phyloP scores from a whole-genome alignment of 2,329 filamentous ascomycete genomes.

The Colletotrichum australisinense region DNA sequence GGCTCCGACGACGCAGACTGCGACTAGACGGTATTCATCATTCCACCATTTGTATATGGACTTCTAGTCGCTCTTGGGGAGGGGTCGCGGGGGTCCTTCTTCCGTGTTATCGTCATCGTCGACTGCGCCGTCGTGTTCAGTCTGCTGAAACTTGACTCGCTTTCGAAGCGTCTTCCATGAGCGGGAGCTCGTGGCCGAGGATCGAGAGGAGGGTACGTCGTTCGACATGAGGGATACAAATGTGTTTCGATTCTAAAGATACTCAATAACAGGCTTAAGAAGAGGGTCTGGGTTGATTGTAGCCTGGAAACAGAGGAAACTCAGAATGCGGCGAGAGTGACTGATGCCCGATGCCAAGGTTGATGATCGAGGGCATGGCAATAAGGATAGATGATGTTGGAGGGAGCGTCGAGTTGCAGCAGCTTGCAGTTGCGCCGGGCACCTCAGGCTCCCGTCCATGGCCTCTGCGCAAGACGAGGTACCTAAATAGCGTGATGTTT shows the following conservation, averaged over 20 bases:
- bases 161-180: background rate
- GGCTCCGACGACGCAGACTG: constrained; percentile 43
- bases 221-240: background rate
- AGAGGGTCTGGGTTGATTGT: background rate
- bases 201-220: background rate
- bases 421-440: background rate
- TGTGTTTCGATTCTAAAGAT: background rate
- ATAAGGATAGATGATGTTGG: background rate
- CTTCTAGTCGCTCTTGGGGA: constrained; percentile 24
- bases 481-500: background rate
- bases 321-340: background rate
- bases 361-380: background rate
- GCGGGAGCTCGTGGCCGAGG: background rate
- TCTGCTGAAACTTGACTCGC: background rate
- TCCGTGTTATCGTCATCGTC: constrained; percentile 17
- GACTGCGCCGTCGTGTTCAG: constrained; percentile 18
- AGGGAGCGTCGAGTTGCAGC: background rate
- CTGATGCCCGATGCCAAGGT: background rate
- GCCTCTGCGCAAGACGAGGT: background rate
- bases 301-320: background rate
- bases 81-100: constrained; percentile 15
- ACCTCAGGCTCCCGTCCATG: background rate
- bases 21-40: constrained; percentile 48
- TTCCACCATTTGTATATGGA: constrained; percentile 49
- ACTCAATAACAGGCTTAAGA: background rate